Conservation (phyloP, 495 filamentous ascomycete genomes). For the Aspergillus wentii region DNA sequence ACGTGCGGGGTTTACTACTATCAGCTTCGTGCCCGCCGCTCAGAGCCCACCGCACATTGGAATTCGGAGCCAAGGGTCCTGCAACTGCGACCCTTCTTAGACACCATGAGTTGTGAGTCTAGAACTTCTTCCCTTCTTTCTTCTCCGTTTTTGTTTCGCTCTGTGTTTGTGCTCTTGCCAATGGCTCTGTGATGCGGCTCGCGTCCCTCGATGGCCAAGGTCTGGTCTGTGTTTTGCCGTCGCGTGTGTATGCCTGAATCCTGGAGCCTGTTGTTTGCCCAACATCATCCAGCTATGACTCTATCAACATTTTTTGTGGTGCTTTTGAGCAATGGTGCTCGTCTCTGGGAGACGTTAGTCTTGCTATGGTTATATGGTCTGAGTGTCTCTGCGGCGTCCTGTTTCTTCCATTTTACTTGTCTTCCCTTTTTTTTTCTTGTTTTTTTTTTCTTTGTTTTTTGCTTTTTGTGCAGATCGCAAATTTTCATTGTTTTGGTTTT, state of each 20-base stretch:
- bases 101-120: constrained; percentile 46
- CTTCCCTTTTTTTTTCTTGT: not conserved
- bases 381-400: not conserved
- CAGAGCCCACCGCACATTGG: constrained; percentile 17
- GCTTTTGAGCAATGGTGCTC: constrained; percentile 6
- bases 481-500: not conserved
- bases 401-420: constrained; percentile 2
- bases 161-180: not conserved
- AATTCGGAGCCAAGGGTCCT: constrained; percentile 1
- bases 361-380: constrained; percentile 13
- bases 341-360: constrained; percentile 5
- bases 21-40: constrained; percentile 13
- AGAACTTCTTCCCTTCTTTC: constrained; percentile 3
- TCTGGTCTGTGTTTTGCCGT: constrained; percentile 1
- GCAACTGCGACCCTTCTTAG: constrained; percentile 9
- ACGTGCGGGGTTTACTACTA: constrained; percentile 19
- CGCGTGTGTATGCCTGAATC: constrained; percentile 11
- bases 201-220: not conserved
- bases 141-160: not conserved
- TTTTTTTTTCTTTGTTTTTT: not conserved
- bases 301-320: constrained; percentile 4
- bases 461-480: not conserved
- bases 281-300: constrained; percentile 7
- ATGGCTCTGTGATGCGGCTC: not conserved
- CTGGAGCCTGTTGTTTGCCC: constrained; percentile 9